phyloP scores from a whole-genome alignment of 1,284 basidiomycete species.

The Malassezia globosa region DNA sequence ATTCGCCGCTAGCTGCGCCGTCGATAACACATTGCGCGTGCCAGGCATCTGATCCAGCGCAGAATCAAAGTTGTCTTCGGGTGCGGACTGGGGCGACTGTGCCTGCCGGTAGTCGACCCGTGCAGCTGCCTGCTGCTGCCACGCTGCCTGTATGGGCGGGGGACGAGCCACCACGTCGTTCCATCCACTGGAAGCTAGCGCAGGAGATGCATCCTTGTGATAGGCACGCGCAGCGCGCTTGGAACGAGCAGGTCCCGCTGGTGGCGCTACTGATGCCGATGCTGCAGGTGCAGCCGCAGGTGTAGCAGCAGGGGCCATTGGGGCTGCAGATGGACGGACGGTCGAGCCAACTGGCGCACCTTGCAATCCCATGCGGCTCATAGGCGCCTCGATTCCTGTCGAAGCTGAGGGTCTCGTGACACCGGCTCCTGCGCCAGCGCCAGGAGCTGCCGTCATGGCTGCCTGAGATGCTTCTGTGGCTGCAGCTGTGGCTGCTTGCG shows the following conservation, averaged over 20 bases:
- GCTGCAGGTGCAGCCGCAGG: neutral
- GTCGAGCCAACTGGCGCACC: neutral
- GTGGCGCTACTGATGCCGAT: constrained; percentile 1
- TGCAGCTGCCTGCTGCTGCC: constrained; percentile 39
- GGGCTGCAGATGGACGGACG: neutral
- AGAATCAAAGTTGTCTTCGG: constrained; percentile 18
- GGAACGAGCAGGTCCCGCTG: constrained; percentile 26
- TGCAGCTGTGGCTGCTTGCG: neutral
- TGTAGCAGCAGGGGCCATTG: too few relatives aligned
- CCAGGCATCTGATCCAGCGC: constrained; percentile 45
- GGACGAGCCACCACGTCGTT: constrained; percentile 37
- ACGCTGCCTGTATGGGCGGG: constrained; percentile 29
- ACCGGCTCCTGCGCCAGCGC: too few relatives aligned
- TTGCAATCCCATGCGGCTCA: constrained; percentile 4
- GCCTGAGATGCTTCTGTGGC: too few relatives aligned
- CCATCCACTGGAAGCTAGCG: constrained; percentile 24
- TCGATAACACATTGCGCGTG: constrained; percentile 36
- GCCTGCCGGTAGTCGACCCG: constrained; percentile 1
- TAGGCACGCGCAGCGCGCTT: constrained; percentile 46
- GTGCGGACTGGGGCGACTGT: neutral
- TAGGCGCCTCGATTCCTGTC: neutral
- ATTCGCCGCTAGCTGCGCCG: constrained; percentile 36
- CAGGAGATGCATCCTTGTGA: constrained; percentile 32
- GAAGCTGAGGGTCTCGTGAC: neutral
- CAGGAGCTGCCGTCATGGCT: too few relatives aligned